phyloP scores from a whole-genome alignment of 495 filamentous ascomycete species.

The Hypoxylon subgilvum region DNA sequence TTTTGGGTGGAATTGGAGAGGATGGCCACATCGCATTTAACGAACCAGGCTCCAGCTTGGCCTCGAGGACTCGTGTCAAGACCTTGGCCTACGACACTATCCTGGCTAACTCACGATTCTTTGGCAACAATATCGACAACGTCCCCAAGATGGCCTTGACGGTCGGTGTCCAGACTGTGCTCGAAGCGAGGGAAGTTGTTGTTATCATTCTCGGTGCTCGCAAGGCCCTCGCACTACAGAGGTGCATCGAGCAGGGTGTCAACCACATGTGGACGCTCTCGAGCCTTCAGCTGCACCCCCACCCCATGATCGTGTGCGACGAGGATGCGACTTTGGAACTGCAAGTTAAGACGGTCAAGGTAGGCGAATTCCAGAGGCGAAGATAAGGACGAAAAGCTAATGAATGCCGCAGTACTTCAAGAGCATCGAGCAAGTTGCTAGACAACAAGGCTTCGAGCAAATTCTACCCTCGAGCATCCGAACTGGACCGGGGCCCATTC shows the following conservation, averaged over 20 bases:
- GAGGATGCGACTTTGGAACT: conserved; percentile 85
- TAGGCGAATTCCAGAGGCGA: conserved; percentile 31
- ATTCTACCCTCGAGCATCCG: conserved; percentile 58
- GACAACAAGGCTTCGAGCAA: conserved; percentile 63
- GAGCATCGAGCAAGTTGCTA: conserved; percentile 66
- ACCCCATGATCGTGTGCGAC: conserved; percentile 81
- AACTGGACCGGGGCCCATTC: conserved; percentile 44
- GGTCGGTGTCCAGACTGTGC: conserved; percentile 84
- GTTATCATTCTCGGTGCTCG: conserved; percentile 80
- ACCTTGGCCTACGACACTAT: conserved; percentile 88
- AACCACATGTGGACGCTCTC: conserved; percentile 93
- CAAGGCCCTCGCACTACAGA: conserved; percentile 81
- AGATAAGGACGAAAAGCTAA: conserved; percentile 3
- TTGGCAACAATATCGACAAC: conserved; percentile 70
- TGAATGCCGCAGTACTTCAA: conserved; percentile 64
- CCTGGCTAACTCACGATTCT: conserved; percentile 83
- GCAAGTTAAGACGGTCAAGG: conserved; percentile 85
- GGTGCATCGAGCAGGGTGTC: conserved; percentile 79
- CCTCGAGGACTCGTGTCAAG: conserved; percentile 81
- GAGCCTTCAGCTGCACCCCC: conserved; percentile 76
- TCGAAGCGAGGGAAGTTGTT: conserved; percentile 82
- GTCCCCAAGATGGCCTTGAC: conserved; percentile 86
- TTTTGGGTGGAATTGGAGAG: conserved; percentile 82
- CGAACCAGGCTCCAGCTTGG: conserved; percentile 81
- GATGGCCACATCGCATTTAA: conserved; percentile 92